These are phyloP conservation scores for Arachnomyces sp. DNA, from an alignment of 2,329 filamentous ascomycete genomes.

Conservation along the genomic window DNA sequence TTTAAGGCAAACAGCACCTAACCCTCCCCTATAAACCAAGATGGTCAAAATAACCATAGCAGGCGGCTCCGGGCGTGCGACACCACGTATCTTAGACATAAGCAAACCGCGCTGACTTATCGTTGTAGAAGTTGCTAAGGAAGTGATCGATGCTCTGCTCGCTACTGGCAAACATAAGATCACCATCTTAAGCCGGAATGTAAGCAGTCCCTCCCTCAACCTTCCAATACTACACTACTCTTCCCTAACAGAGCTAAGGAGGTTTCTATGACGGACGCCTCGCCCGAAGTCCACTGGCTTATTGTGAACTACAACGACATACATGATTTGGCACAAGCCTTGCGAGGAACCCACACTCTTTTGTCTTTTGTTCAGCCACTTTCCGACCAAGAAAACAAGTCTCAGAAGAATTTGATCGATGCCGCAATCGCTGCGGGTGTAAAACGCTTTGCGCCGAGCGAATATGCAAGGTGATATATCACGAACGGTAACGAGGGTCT, in stretches of 20 bases:
- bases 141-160: slow-evolving; percentile 45
- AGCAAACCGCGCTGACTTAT: slow-evolving; percentile 5
- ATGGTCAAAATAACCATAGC: slow-evolving; percentile 8
- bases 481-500: background rate
- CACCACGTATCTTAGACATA: background rate
- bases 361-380: slow-evolving; percentile 40
- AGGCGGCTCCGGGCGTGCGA: slow-evolving; percentile 7
- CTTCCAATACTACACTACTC: background rate
- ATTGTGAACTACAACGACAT: slow-evolving; percentile 40
- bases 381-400: slow-evolving; percentile 10
- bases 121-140: slow-evolving; percentile 44
- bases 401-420: slow-evolving; percentile 32
- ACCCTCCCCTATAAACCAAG: slow-evolving; percentile 3
- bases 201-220: slow-evolving; percentile 14
- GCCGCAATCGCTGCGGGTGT: slow-evolving; percentile 31
- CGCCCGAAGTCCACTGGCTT: slow-evolving; percentile 26
- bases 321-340: slow-evolving; percentile 25
- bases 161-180: slow-evolving; percentile 47
- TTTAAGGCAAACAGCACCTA: background rate
- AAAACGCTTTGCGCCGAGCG: slow-evolving; percentile 34
- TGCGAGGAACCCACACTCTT: slow-evolving; percentile 46
- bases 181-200: slow-evolving; percentile 42
- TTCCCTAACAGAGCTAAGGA: slow-evolving; percentile 12
- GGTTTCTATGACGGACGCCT: slow-evolving; percentile 3
- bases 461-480: slow-evolving; percentile 17